Evolutionary conservation across 352 stramenopile species (phyloP), one percentile per base, ranked within the genome.

Genomic region (Phytophthora colocasiae): DNA sequence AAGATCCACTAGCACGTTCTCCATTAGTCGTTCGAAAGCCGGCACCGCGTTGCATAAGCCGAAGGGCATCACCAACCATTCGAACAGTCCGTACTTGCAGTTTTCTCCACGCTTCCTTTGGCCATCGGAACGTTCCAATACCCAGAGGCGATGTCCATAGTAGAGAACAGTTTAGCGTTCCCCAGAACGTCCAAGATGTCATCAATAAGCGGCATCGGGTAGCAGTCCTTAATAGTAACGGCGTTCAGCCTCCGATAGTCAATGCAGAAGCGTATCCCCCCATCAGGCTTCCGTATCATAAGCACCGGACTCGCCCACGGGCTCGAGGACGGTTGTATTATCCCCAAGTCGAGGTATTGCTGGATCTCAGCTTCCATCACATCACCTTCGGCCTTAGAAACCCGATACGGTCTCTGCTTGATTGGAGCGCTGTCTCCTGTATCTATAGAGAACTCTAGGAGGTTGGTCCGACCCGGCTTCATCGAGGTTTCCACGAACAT

Each of bases 401-500:
- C 53, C 3, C 41, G 40, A 15, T 53, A 51, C 4, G 39, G 52
- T 0, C 15, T 15, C 5, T 50, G 29, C 9, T 60, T 60, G 17
- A 60, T 44, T 2, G 40, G 52, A 6, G 52, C 8, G 4, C 43
- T 7, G 4, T 10, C 44, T 26, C 34, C 39, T n/a, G 46, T 64
- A 43, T 43, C 52, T 14, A 52, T 60, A 1, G 9, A 34, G 27
- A 49, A 60, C n/a, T 43, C 9, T 2, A 58, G 15, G 26, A 58
- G 14, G 6, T 58, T 26, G 2, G 38, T 50, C 10, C 22, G 11
- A 3, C 51, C 51, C 7, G 38, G 51, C 8, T 12, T 58, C 55
- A 63, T 46, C 6, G 47, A 52, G 2, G 45, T 57, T n/a, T 43
- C 38, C 12, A 52, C 29, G 34, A 64, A 57, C 34, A 55, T 47